Conservation (phyloP, 768 basidiomycete species). For the Leccinum rimulosum region DNA sequence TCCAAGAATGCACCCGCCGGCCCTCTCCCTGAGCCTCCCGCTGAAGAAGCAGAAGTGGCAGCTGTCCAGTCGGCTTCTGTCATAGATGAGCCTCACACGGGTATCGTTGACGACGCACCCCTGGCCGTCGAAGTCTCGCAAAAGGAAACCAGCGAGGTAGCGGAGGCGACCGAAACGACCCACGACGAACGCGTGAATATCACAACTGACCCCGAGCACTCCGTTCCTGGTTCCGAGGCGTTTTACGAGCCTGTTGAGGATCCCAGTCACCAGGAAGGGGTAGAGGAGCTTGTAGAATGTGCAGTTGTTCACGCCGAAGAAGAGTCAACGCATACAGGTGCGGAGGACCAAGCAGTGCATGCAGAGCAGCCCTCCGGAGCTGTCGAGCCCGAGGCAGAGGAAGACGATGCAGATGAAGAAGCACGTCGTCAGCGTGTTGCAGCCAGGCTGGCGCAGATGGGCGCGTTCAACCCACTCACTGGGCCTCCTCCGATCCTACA, state of each 20-base stretch:
- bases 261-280: conserved; percentile 11
- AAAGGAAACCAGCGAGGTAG: conserved; percentile 9
- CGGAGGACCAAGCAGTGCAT: conserved; percentile 2
- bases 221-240: background rate
- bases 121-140: conserved; percentile 11
- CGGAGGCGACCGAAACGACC: background rate
- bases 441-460: conserved; percentile 59
- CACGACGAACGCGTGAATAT: background rate
- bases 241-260: conserved; percentile 11
- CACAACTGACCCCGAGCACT: background rate
- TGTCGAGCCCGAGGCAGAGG: conserved; percentile 36
- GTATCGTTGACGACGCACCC: background rate
- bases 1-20: conserved; percentile 47
- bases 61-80: conserved; percentile 1
- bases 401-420: conserved; percentile 54
- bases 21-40: conserved; percentile 28
- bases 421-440: conserved; percentile 56
- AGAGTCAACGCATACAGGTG: background rate
- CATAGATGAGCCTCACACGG: conserved; percentile 3
- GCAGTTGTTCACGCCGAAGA: conserved; percentile 1
- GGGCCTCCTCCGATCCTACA: conserved; percentile 30
- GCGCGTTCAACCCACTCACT: conserved; percentile 55
- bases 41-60: conserved; percentile 11
- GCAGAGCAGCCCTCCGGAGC: conserved; percentile 2
- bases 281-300: conserved; percentile 13